Base-by-base conservation (phyloP, 2,329 filamentous ascomycete genomes). In the Exophiala aquamarina region DNA sequence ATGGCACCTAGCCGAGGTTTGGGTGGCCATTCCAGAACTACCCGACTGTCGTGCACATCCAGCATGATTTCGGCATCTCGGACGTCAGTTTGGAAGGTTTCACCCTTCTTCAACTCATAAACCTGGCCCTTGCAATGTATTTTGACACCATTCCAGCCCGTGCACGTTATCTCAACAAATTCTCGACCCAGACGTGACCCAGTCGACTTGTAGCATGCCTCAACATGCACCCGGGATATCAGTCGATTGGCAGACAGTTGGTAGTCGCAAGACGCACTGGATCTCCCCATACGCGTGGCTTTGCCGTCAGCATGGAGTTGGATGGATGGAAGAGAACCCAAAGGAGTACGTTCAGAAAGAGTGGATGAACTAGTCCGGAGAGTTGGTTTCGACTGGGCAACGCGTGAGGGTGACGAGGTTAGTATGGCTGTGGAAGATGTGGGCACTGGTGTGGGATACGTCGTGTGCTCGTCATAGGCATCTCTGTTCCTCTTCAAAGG, bases 101-200 rank as follows among this genome's bases (percentile, higher is more conserved):
- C 90, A 14, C 87, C 89, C 72, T 95, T 96, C 55, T 76, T 78
- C 61, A 98, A 70, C 57, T 95, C 89, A 75, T 88, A 92, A 3
- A 89, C 86, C 57, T 85, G 83, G 47, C 89, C 89, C 69, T 92
- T 86, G 73, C 89, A 96, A 70, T 95, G 90, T 58, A 98, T 72
- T 72, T 89, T 95, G 57, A 93, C 77, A 13, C 93, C 93, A 67
- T 98, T 98, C 92, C 92, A 97, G 17, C 93, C 93, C 62, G 87
- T 81, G 74, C 93, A 98, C 61, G 89, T 78, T 60, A 98, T 86
- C 68, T 95, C 88, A 37, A 98, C 81, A 67, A 83, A 85, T 66
- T 87, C 88, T 53, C 82, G 77, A 58, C 88, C 83, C 60, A 88
- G 78, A 4, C 79, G 79, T 45, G 80, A 77, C 15, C 77, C 71